A percentile compares a stretch with the other conserved stretches of the same genome.
Conservation (phyloP, 257 asterid species). For the Solanum chiquidenum region DNA sequence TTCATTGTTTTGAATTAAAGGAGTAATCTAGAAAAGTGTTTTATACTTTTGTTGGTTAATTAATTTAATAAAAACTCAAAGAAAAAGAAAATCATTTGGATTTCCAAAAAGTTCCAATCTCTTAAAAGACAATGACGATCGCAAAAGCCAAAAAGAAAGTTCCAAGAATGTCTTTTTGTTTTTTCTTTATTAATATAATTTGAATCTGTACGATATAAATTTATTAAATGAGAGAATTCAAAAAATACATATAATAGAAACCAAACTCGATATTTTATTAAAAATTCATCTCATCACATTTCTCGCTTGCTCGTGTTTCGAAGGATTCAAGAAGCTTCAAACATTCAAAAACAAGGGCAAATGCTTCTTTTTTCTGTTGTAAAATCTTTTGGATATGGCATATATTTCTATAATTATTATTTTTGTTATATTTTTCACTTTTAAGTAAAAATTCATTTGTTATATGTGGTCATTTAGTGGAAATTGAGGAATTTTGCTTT, state of each 20-base stretch:
- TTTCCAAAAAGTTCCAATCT: background rate
- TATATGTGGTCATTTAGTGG: background rate
- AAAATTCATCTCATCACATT: background rate
- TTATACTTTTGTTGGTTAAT: background rate
- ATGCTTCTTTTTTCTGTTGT: background rate
- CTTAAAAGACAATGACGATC: background rate
- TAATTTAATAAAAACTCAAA: background rate
- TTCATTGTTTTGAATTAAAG: background rate
- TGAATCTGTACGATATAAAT: background rate
- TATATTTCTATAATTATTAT: background rate
- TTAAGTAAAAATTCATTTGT: background rate
- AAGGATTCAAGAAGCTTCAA: background rate
- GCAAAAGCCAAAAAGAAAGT: background rate
- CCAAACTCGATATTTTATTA: fast-evolving
- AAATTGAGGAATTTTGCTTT: background rate
- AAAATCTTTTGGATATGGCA: background rate
- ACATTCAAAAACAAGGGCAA: background rate
- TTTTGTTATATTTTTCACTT: background rate
- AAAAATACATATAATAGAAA: fast-evolving
- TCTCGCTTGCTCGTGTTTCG: background rate
- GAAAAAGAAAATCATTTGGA: background rate
- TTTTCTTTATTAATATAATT: background rate
- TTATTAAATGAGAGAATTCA: background rate
- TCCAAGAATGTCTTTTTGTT: background rate
- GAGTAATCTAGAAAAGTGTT: background rate